Percentiles rank a stretch among this genome's conserved stretches.
Evolutionary conservation across 345 rosid genomes (phyloP).

Genomic region (Dovyalis caffra): DNA sequence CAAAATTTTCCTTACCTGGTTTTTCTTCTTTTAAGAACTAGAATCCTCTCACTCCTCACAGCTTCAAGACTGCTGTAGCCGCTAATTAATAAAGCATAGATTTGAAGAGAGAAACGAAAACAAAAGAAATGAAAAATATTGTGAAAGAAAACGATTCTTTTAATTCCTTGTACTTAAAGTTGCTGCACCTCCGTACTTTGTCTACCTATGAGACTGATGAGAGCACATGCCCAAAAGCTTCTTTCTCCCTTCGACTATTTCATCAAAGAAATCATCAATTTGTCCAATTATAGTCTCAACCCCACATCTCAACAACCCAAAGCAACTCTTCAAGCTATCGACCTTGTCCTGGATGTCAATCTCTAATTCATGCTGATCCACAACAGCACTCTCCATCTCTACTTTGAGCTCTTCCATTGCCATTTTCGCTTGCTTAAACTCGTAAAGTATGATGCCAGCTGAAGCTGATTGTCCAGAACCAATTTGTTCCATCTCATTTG

Average conservation of each 20-base stretch:
- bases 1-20: constrained; percentile 9
- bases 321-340: constrained; percentile 51
- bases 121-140: not conserved
- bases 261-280: constrained; percentile 89
- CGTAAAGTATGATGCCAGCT: constrained; percentile 50
- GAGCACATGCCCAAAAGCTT: constrained; percentile 76
- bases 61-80: constrained; percentile 4
- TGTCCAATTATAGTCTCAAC: constrained; percentile 62
- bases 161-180: too few species aligned
- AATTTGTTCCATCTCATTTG: constrained; percentile 44
- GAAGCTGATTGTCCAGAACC: constrained; percentile 31
- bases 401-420: constrained; percentile 68
- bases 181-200: constrained; percentile 12
- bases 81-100: constrained; percentile 4
- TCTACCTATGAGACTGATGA: constrained; percentile 42
- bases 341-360: constrained; percentile 48
- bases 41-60: not conserved
- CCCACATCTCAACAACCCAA: constrained; percentile 65
- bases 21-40: constrained; percentile 4
- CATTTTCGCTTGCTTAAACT: constrained; percentile 51
- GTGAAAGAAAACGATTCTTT: too few species aligned
- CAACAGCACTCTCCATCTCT: constrained; percentile 47
- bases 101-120: constrained; percentile 3
- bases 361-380: constrained; percentile 20
- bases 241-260: constrained; percentile 84